Conservation (phyloP, 2,329 filamentous ascomycete species). For the Magnaporthiopsis rhizophila region DNA sequence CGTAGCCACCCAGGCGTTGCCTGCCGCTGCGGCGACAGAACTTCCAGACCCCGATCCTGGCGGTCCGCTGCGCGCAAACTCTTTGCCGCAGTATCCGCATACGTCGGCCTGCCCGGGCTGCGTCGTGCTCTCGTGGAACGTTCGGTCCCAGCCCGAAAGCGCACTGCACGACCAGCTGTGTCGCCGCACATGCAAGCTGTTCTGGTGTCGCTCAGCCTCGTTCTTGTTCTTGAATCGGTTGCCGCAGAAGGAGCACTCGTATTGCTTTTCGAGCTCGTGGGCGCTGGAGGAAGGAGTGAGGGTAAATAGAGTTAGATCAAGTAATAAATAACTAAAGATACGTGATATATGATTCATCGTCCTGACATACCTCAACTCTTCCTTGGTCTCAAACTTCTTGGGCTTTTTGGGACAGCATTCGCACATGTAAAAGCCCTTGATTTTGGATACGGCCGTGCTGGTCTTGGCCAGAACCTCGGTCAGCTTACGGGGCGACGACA, state of each 20-base stretch:
- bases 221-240: conserved; percentile 99
- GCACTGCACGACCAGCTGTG: conserved; percentile 98
- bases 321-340: background rate
- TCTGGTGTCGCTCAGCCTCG: conserved; percentile 92
- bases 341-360: background rate
- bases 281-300: conserved; percentile 40
- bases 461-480: conserved; percentile 34
- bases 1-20: conserved; percentile 43
- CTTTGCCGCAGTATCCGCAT: conserved; percentile 92
- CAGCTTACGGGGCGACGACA: conserved; percentile 43
- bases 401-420: conserved; percentile 97
- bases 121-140: conserved; percentile 74
- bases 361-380: conserved; percentile 68
- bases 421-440: conserved; percentile 59
- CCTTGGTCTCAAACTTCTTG: conserved; percentile 81
- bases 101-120: conserved; percentile 63
- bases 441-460: conserved; percentile 33
- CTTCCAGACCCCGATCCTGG: conserved; percentile 7
- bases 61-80: conserved; percentile 55
- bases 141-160: conserved; percentile 66
- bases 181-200: conserved; percentile 82
- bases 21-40: conserved; percentile 20
- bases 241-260: conserved; percentile 83
- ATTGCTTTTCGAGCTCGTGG: conserved; percentile 94
- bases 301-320: background rate